These are phyloP conservation scores for Spiromastix sp. DNA, from an alignment of 2,329 filamentous ascomycete species.

Conservation along the genomic window DNA sequence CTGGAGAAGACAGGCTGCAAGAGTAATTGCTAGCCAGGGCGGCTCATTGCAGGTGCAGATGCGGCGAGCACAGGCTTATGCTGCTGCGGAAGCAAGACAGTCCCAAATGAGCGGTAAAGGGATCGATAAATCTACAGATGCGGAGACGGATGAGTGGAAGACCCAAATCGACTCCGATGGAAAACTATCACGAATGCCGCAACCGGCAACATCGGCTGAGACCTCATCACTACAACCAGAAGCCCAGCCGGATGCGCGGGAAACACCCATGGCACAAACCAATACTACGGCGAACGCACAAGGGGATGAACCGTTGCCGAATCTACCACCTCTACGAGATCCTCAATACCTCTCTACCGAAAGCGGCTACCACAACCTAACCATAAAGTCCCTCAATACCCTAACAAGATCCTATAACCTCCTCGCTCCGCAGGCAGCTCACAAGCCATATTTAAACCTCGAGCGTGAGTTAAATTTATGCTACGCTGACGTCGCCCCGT, in stretches of 20 bases:
- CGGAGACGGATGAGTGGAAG: constrained; percentile 3
- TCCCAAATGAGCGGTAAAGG: not conserved
- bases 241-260: constrained; percentile 1
- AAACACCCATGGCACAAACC: not conserved
- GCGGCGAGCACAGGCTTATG: constrained; percentile 59
- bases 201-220: constrained; percentile 1
- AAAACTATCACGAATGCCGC: constrained; percentile 8
- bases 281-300: constrained; percentile 5
- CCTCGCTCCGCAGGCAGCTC: constrained; percentile 83
- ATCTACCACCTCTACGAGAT: constrained; percentile 63
- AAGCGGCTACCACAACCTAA: constrained; percentile 61
- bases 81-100: constrained; percentile 46
- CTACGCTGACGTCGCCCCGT: constrained; percentile 76
- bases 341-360: constrained; percentile 64
- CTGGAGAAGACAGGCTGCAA: constrained; percentile 74
- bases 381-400: constrained; percentile 66
- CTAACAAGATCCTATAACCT: constrained; percentile 85
- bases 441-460: constrained; percentile 82
- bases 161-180: constrained; percentile 19
- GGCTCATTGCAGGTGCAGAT: constrained; percentile 67
- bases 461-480: constrained; percentile 72
- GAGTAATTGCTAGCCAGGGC: constrained; percentile 66
- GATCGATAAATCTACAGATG: too few relatives aligned
- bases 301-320: constrained; percentile 24
- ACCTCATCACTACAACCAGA: not conserved